Percentiles rank a stretch among this genome's conserved stretches.
Evolutionary conservation across 176 grass and related monocot species (phyloP).

Genomic region (Alopecurus myosuroides): DNA sequence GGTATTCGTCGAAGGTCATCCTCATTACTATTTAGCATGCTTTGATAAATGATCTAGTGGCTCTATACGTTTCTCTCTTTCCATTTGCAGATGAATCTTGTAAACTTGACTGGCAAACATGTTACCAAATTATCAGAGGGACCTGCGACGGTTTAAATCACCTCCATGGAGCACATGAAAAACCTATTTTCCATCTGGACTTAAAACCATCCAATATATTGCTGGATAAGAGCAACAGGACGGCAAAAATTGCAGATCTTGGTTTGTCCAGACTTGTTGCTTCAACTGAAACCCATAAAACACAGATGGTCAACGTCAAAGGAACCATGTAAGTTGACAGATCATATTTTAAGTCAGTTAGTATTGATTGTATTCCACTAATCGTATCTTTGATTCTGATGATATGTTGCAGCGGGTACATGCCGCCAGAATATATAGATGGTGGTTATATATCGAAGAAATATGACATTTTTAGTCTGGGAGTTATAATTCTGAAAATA

Average conservation of each 20-base stretch:
- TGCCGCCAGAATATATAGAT: too few relatives aligned
- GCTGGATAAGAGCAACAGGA: background rate
- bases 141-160: constrained; percentile 2
- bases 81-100: background rate
- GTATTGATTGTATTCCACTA: background rate
- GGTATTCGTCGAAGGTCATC: background rate
- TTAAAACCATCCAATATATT: background rate
- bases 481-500: too few relatives aligned
- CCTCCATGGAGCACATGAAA: background rate
- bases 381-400: background rate
- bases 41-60: background rate
- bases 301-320: background rate
- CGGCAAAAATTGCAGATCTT: background rate
- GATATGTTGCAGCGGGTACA: background rate
- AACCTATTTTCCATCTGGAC: background rate
- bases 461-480: too few relatives aligned
- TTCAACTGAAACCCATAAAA: background rate
- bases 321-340: background rate
- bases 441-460: too few relatives aligned
- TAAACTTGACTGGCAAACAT: background rate
- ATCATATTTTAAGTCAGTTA: background rate
- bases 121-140: background rate
- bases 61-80: background rate
- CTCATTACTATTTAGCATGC: background rate
- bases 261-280: background rate